Evolutionary conservation across 176 grass and related monocot species (phyloP).

Genomic region (Zoysia japonica): DNA sequence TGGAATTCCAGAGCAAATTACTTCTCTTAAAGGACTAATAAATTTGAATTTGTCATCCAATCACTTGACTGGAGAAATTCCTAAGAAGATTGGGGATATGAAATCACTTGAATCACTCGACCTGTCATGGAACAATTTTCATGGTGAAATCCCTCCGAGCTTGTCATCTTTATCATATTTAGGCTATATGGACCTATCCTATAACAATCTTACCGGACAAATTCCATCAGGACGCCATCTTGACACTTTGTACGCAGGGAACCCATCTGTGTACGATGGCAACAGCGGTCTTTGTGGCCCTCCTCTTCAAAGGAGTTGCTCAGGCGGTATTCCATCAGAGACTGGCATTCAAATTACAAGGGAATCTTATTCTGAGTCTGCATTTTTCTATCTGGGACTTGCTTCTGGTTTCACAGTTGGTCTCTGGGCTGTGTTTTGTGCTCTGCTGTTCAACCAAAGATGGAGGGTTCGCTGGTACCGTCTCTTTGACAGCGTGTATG

Average conservation of each 20-base stretch:
- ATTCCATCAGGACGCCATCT: slow-evolving; percentile 41
- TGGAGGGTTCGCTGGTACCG: slow-evolving; percentile 33
- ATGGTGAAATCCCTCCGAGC: neutral
- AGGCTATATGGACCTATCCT: neutral
- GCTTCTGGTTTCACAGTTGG: neutral
- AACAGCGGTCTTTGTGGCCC: slow-evolving; percentile 28
- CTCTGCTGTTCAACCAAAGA: slow-evolving; percentile 6
- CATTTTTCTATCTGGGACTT: neutral
- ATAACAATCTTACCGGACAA: neutral
- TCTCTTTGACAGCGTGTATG: slow-evolving; percentile 4
- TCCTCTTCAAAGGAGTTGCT: slow-evolving; percentile 25
- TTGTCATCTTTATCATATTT: neutral
- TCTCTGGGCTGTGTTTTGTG: slow-evolving; percentile 24
- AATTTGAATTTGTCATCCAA: slow-evolving; percentile 37
- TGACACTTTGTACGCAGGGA: neutral
- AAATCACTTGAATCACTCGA: slow-evolving; percentile 43
- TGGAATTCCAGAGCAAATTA: slow-evolving; percentile 28
- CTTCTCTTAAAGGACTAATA: neutral
- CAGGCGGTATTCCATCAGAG: neutral
- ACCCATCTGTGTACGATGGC: slow-evolving; percentile 33
- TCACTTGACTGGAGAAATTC: slow-evolving; percentile 6
- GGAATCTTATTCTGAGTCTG: neutral
- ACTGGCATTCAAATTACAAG: neutral
- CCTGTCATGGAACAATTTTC: slow-evolving; percentile 35
- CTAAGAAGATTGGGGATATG: slow-evolving; percentile 24